Evolutionary conservation across 352 stramenopile species (phyloP), one percentile per base, ranked within the genome.

Genomic region (Globisporangium emineosum): DNA sequence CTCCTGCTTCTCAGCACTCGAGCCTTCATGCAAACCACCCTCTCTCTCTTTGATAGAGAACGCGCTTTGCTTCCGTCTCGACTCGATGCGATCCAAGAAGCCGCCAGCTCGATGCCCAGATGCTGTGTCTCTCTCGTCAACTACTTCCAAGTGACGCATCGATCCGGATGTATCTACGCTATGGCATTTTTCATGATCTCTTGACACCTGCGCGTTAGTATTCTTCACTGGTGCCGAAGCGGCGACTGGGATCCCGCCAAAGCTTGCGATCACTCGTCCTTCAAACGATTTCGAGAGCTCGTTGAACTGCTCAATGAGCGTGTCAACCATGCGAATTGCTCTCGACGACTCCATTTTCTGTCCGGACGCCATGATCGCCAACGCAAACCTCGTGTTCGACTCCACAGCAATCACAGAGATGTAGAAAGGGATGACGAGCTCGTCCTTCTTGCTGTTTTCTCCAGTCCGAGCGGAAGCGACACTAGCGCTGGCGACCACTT

Each of bases 241-340:
- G 30, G 15, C 12, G 27, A 56, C 15, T 32, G 15, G 21, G 7
- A 32, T 32, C 8, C 13, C 23, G n/a, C 30, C 15, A 54, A 30
- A 37, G n/a, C 23, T 47, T 32, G 62, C 27, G 65, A 5, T 23
- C 15, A 12, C 32, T 17, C n/a, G 33, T 12, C n/a, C 30, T 17
- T 56, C 49, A 58, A 81, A 80, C 5, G 75, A 82, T 52, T 77
- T 77, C 2, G 75, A 70, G 2, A 92, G 65, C 33, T 78, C 68
- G 42, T 89, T 88, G 60, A 92, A 93, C 58, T 78, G 76, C 21
- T 79, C 70, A 33, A 93, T 93, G 42, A 93, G 73, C 29, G 70
- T 74, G 57, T 91, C 78, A 2, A 93, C 81, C 17, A 80, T 83
- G 30, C 78, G 66, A 21, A 93, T 86, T 17, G 83, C 81, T 25